Evolutionary conservation across 768 basidiomycete species (phyloP), one percentile per base, ranked within the genome.

Genomic region (Neoboletus subvelutipes): DNA sequence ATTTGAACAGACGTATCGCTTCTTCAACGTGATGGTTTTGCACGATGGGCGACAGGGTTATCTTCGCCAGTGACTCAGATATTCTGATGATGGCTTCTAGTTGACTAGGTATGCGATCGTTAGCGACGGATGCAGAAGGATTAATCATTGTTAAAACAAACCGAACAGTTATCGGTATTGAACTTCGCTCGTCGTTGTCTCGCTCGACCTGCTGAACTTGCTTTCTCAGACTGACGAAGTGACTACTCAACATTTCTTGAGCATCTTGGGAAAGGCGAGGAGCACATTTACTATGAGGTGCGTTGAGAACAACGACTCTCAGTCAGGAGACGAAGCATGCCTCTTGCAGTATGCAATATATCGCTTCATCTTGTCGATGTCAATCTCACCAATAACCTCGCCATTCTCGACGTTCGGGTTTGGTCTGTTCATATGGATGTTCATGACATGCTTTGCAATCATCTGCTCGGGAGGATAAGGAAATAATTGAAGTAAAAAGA

Each of bases 1-100:
- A 95, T 68, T 96, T 98, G 86, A 99, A 99, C 41, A 99, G 75
- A 11, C 97, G 89, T 64, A 98, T 98, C 7, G 97, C 92, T 73
- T 99, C 97, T 72, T 98, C 95, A 24, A 98, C 96, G 64, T 99
- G 95, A 69, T 95, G 88, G 47, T 88, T 88, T 65, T 88, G 86
- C 4, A 98, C 97, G 4, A 86, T 81, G 0, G 92, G 80, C 0
- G 90, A 88, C 17, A 99, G 79, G 4, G 94, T 94, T 75, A 98
- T 83, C 68, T 98, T 99, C 13, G 96, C 95, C 20, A 98, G 78
- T 3, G 96, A 89, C 71, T 99, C 97, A 2, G 97, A 98, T 69
- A 98, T 98, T 36, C 97, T 94, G 68, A 98, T 94, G 69, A 99
- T 95, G 40, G 97, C 97, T 77, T 99, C 97, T 5, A 99, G 81